These are phyloP conservation scores for Chenopodium quinoa DNA, from an alignment of 148 eudicot species.

Conservation along the genomic window DNA sequence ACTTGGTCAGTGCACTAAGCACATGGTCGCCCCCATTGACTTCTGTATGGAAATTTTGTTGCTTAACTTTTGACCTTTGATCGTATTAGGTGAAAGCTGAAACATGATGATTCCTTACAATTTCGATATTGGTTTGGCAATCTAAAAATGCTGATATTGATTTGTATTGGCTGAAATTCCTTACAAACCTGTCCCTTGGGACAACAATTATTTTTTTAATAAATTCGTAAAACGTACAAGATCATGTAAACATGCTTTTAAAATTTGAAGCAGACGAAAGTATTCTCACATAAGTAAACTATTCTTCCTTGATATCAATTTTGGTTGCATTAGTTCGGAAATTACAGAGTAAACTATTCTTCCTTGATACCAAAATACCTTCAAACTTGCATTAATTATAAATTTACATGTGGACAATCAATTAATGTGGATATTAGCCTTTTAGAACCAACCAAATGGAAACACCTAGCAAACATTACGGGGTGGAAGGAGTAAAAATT, in stretches of 20 bases:
- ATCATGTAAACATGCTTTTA: no score
- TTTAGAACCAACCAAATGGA: no score
- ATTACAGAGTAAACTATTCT: no score
- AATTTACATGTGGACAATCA: no score
- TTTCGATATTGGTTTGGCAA: not conserved
- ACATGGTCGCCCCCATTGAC: not conserved
- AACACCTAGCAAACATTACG: not conserved
- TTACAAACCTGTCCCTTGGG: not conserved
- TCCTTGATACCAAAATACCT: no score
- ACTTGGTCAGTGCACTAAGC: not conserved
- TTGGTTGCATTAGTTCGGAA: no score
- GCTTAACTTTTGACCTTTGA: not conserved
- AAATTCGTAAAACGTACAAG: not conserved
- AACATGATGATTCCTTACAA: not conserved
- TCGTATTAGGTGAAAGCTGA: not conserved
- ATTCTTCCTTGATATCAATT: no score
- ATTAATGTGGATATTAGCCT: no score
- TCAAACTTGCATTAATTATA: no score
- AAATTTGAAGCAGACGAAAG: not conserved
- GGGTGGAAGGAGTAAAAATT: not conserved
- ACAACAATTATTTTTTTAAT: not conserved
- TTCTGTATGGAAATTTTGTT: not conserved
- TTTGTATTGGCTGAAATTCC: not conserved
- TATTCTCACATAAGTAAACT: no score
- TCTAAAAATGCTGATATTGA: not conserved